These are phyloP conservation scores for Trametes cinnabarina DNA, from an alignment of 768 basidiomycete genomes.

Conservation along the genomic window DNA sequence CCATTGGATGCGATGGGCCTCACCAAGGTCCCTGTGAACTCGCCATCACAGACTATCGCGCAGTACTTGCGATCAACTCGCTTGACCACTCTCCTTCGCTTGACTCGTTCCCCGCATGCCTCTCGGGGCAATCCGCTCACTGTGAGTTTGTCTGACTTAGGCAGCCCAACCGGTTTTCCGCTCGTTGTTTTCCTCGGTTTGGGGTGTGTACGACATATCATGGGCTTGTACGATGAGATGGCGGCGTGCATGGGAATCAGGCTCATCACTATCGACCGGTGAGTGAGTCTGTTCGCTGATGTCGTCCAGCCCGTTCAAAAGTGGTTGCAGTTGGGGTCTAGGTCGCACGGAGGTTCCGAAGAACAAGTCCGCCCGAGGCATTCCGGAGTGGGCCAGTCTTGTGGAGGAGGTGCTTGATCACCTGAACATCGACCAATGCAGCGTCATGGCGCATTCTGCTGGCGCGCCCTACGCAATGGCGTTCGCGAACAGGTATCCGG, in stretches of 20 bases:
- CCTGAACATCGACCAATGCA: constrained; percentile 73
- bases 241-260: constrained; percentile 82
- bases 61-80: constrained; percentile 85
- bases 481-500: constrained; percentile 70
- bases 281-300: constrained; percentile 23
- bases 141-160: constrained; percentile 93
- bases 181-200: constrained; percentile 90
- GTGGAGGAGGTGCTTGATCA: constrained; percentile 89
- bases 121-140: constrained; percentile 70
- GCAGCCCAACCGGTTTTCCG: constrained; percentile 79
- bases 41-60: constrained; percentile 70
- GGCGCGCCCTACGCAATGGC: constrained; percentile 94
- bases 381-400: constrained; percentile 86
- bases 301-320: background rate
- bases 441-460: constrained; percentile 93
- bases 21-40: constrained; percentile 46
- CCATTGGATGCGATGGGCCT: constrained; percentile 29
- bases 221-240: constrained; percentile 96
- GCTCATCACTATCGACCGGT: constrained; percentile 93
- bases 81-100: constrained; percentile 76
- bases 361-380: constrained; percentile 67
- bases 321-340: constrained; percentile 73
- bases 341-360: constrained; percentile 76
- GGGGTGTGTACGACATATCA: constrained; percentile 91
- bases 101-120: constrained; percentile 78